These are phyloP conservation scores for Crithidia acanthocephali DNA, from an alignment of 208 protist species.

Conservation along the genomic window DNA sequence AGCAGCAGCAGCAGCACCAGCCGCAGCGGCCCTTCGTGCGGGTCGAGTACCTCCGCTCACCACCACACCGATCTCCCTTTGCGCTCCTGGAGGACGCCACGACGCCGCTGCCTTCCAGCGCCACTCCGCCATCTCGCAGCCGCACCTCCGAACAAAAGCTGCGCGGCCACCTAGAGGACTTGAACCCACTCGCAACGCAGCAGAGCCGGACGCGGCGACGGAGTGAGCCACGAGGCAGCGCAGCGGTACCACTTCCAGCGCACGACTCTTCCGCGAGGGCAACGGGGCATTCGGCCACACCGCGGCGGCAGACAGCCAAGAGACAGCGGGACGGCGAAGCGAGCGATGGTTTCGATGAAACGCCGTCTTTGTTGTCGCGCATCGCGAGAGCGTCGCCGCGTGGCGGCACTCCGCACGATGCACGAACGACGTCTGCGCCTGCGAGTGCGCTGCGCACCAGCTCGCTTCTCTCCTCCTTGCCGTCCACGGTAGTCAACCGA, in stretches of 20 bases:
- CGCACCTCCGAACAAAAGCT: constrained; percentile 16
- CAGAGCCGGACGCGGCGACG: neutral
- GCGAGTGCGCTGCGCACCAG: neutral
- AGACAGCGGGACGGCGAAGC: neutral
- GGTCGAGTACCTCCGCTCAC: neutral
- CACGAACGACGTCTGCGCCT: neutral
- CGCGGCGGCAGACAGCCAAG: neutral
- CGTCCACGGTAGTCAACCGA: constrained; percentile 18
- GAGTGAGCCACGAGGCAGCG: neutral
- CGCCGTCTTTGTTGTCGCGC: neutral
- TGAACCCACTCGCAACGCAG: constrained; percentile 22
- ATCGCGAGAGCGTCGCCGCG: neutral
- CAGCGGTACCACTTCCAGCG: neutral
- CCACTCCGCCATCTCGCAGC: constrained; percentile 18
- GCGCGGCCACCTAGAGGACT: constrained; percentile 10
- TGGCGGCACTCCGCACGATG: neutral
- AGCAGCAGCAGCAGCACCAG: neutral
- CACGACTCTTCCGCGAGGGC: no score
- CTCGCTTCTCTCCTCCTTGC: neutral
- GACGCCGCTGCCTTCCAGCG: constrained; percentile 10
- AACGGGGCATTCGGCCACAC: no score
- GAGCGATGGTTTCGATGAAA: neutral
- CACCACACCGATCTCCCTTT: neutral
- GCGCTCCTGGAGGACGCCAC: neutral
- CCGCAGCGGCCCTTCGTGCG: neutral